phyloP scores from a whole-genome alignment of 345 rosid species.

The Lumnitzera littorea region DNA sequence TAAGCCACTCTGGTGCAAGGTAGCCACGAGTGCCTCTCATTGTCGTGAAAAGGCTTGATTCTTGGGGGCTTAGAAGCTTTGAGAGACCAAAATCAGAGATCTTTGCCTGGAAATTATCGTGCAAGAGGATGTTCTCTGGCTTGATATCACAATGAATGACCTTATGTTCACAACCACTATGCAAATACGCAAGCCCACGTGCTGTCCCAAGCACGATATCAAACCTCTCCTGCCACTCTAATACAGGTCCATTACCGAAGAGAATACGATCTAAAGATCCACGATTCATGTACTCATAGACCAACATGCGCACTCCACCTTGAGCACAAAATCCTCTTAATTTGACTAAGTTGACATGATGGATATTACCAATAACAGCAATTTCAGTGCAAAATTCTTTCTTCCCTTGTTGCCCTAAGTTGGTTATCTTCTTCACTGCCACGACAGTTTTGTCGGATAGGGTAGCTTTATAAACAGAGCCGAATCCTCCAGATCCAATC shows the following conservation, averaged over 20 bases:
- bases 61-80: conserved; percentile 53
- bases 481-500: conserved; percentile 81
- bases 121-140: conserved; percentile 69
- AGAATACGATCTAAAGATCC: conserved; percentile 61
- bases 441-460: conserved; percentile 39
- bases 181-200: conserved; percentile 73
- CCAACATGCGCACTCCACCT: conserved; percentile 53
- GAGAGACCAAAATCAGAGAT: conserved; percentile 75
- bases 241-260: conserved; percentile 39
- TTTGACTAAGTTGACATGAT: conserved; percentile 72
- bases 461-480: conserved; percentile 56
- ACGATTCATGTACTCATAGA: conserved; percentile 66
- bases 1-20: conserved; percentile 82
- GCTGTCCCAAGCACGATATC: conserved; percentile 68
- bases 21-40: conserved; percentile 90
- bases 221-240: conserved; percentile 77
- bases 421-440: conserved; percentile 67
- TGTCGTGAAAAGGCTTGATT: conserved; percentile 61
- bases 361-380: conserved; percentile 61
- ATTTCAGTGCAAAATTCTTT: conserved; percentile 73
- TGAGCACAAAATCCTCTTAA: conserved; percentile 71
- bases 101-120: conserved; percentile 57
- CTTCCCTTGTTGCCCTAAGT: conserved; percentile 57
- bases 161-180: conserved; percentile 63
- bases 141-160: conserved; percentile 68